phyloP scores from a whole-genome alignment of 371 early-diverging fungal species.

The Rhizomucor miehei region DNA sequence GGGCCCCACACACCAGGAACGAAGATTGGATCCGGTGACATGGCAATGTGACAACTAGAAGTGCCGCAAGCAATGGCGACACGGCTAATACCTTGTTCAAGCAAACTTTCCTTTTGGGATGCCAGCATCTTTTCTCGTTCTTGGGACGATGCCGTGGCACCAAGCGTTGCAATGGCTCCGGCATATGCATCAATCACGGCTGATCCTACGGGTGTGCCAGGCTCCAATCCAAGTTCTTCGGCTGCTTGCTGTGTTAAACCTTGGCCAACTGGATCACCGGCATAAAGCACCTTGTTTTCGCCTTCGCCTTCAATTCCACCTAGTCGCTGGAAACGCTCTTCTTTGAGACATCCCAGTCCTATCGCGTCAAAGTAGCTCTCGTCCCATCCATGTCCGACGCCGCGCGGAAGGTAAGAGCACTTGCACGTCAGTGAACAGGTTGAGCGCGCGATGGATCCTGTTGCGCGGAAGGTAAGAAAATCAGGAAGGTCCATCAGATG shows the following conservation, averaged over 20 bases:
- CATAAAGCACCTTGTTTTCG: slow-evolving; percentile 36
- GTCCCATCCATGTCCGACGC: slow-evolving; percentile 57
- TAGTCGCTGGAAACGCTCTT: slow-evolving; percentile 41
- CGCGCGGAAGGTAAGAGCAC: slow-evolving; percentile 58
- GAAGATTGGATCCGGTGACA: slow-evolving; percentile 54
- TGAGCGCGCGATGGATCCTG: slow-evolving; percentile 51
- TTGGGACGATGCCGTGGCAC: slow-evolving; percentile 31
- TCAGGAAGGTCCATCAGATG: slow-evolving; percentile 76
- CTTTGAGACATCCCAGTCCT: slow-evolving; percentile 52
- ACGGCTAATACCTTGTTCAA: slow-evolving; percentile 43
- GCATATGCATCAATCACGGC: slow-evolving; percentile 80
- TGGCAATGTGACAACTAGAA: slow-evolving; percentile 70
- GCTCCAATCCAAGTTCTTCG: slow-evolving; percentile 49
- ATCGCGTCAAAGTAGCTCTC: slow-evolving; percentile 52
- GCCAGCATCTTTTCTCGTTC: slow-evolving; percentile 15
- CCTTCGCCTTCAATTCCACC: slow-evolving; percentile 43
- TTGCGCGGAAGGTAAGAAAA: slow-evolving; percentile 65
- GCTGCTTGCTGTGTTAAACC: slow-evolving; percentile 55
- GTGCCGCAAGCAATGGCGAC: slow-evolving; percentile 75
- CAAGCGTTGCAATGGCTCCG: slow-evolving; percentile 60
- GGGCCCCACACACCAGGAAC: slow-evolving; percentile 65
- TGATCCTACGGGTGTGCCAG: slow-evolving; percentile 61
- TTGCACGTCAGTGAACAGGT: slow-evolving; percentile 72
- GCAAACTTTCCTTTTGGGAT: slow-evolving; percentile 9
- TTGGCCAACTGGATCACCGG: slow-evolving; percentile 56